These are phyloP conservation scores for Rosa rugosa DNA, from an alignment of 306 rosid genomes.

Conservation along the genomic window DNA sequence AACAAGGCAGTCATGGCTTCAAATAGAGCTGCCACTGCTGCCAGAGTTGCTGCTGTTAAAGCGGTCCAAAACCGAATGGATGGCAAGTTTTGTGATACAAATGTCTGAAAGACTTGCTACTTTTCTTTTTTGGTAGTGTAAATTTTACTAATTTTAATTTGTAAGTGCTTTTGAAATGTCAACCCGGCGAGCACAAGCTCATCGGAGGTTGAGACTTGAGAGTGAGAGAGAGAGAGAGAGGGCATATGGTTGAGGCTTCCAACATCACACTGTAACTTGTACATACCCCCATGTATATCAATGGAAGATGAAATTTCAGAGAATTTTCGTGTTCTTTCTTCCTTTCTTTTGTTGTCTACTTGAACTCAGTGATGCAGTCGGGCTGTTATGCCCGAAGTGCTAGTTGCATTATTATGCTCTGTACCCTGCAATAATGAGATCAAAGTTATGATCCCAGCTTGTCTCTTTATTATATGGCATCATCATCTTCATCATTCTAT, in stretches of 20 bases:
- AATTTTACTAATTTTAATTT: conserved; percentile 46
- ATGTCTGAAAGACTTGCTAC: conserved; percentile 37
- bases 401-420: conserved; percentile 23
- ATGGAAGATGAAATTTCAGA: conserved; percentile 46
- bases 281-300: conserved; percentile 68
- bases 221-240: conserved; percentile 9
- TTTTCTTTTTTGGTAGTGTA: conserved; percentile 53
- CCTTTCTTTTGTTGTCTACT: background rate
- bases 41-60: conserved; percentile 97
- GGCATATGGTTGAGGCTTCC: conserved; percentile 41
- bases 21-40: conserved; percentile 87
- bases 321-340: background rate
- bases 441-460: conserved; percentile 20
- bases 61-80: conserved; percentile 95
- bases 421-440: conserved; percentile 27
- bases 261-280: conserved; percentile 68
- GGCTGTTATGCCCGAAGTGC: conserved; percentile 16
- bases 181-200: conserved; percentile 73
- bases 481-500: conserved; percentile 18
- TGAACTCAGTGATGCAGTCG: conserved; percentile 16
- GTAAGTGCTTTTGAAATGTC: conserved; percentile 49
- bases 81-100: conserved; percentile 78
- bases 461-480: conserved; percentile 8
- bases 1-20: conserved; percentile 82
- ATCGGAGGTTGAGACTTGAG: conserved; percentile 56